phyloP scores from a whole-genome alignment of 2,329 filamentous ascomycete genomes.

The Epichloe festucae region DNA sequence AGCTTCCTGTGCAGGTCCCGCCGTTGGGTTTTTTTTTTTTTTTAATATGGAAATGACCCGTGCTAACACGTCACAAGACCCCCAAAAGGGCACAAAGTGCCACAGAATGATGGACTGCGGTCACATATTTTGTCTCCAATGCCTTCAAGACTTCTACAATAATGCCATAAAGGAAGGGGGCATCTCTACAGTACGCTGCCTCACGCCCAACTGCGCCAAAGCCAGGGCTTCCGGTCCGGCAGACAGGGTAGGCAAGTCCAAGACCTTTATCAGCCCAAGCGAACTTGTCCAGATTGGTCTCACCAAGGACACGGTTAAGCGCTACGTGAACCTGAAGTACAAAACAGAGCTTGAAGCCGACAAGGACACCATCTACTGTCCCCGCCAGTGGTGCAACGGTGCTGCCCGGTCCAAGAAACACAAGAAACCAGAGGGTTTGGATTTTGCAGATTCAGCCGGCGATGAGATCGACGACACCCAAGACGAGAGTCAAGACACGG shows the following conservation, averaged over 20 bases:
- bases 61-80: slow-evolving; percentile 38
- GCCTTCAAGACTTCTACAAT: slow-evolving; percentile 81
- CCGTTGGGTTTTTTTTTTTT: too few relatives aligned
- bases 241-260: slow-evolving; percentile 39
- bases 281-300: slow-evolving; percentile 72
- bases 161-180: slow-evolving; percentile 78
- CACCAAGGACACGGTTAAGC: slow-evolving; percentile 58
- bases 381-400: slow-evolving; percentile 82
- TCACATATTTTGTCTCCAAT: slow-evolving; percentile 85
- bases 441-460: slow-evolving; percentile 37
- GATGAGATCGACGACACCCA: slow-evolving; percentile 19
- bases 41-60: background rate
- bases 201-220: slow-evolving; percentile 67
- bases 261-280: slow-evolving; percentile 62
- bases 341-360: slow-evolving; percentile 88
- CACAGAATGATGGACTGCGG: slow-evolving; percentile 72
- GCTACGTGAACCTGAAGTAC: slow-evolving; percentile 82
- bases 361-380: slow-evolving; percentile 85
- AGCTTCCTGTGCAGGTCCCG: background rate
- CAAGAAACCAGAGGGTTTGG: slow-evolving; percentile 55
- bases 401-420: slow-evolving; percentile 66
- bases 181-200: slow-evolving; percentile 64
- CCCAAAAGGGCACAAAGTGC: slow-evolving; percentile 74
- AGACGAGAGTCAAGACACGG: slow-evolving; percentile 10
- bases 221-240: slow-evolving; percentile 27